These are phyloP conservation scores for Crithidia acanthocephali DNA, from an alignment of 208 protist species.

Conservation along the genomic window DNA sequence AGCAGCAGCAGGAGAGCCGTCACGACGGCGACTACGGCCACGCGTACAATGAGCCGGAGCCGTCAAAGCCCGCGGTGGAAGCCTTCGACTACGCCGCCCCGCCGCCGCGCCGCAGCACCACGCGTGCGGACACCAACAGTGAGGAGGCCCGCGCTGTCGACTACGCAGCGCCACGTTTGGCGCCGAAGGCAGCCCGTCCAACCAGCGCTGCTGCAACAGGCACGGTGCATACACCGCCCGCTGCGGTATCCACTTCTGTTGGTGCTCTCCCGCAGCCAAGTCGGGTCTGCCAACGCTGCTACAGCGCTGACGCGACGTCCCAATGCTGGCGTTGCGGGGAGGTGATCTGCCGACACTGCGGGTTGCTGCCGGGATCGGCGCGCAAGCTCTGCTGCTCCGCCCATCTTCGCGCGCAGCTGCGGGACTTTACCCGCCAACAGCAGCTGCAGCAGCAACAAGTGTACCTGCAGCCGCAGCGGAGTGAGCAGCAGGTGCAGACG, in stretches of 20 bases:
- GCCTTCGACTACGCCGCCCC: slow-evolving; percentile 23
- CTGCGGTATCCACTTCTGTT: background rate
- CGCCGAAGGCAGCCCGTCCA: background rate
- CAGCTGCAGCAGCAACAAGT: slow-evolving; percentile 12
- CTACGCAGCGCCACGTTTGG: background rate
- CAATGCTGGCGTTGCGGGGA: slow-evolving; percentile 50
- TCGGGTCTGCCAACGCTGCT: slow-evolving; percentile 46
- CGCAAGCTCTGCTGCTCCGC: slow-evolving; percentile 45
- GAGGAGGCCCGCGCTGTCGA: background rate
- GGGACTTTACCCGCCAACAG: slow-evolving; percentile 14
- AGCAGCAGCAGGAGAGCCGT: background rate
- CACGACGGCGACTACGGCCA: background rate
- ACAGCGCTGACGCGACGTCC: slow-evolving; percentile 46
- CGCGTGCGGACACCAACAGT: slow-evolving; percentile 3
- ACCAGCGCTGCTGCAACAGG: background rate
- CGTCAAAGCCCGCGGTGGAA: slow-evolving; percentile 1
- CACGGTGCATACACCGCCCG: background rate
- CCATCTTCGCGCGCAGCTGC: slow-evolving; percentile 36
- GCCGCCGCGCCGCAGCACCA: slow-evolving; percentile 22
- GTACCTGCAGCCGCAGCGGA: background rate
- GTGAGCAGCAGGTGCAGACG: slow-evolving; percentile 33
- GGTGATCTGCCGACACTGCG: slow-evolving; percentile 65
- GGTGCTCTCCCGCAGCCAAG: slow-evolving; percentile 29
- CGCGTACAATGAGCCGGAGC: slow-evolving; percentile 34
- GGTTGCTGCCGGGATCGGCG: slow-evolving; percentile 23